Evolutionary conservation across 164 flowering plant genomes (phyloP).

Genomic region (Annona cherimola): DNA sequence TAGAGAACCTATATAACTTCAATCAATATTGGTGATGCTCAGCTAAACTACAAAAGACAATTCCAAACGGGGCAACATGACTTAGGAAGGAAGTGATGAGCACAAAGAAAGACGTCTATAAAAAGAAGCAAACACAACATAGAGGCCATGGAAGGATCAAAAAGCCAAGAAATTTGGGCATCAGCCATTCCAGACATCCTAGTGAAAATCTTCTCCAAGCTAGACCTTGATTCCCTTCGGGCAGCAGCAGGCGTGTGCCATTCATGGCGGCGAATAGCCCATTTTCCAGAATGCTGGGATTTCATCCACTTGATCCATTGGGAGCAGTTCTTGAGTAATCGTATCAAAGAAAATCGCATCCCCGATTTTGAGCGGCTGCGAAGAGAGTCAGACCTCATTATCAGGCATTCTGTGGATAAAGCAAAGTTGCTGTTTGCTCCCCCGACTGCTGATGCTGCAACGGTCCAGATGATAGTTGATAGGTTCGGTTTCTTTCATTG

Average conservation of each 20-base stretch:
- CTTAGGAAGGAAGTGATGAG: no score
- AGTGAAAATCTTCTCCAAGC: not conserved
- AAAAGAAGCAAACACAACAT: no score
- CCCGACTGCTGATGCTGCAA: not conserved
- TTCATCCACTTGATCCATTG: not conserved
- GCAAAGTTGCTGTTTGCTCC: not conserved
- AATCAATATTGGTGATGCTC: no score
- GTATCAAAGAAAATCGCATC: not conserved
- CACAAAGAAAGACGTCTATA: no score
- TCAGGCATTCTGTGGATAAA: not conserved
- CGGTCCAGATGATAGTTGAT: not conserved
- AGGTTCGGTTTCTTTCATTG: not conserved
- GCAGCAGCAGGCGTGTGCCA: not conserved
- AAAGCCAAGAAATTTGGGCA: no score
- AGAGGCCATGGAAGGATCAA: no score
- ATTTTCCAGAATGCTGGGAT: not conserved
- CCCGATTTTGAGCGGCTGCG: not conserved
- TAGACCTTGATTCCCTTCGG: not conserved
- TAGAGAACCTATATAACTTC: no score
- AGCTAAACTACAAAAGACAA: no score
- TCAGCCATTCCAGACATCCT: not conserved
- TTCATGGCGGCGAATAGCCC: not conserved
- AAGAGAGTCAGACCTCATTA: not conserved
- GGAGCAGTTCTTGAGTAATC: not conserved
- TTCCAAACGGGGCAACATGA: no score